Evolutionary conservation across 164 flowering plant species (phyloP), one percentile per base, ranked within the genome.

Genomic region (Annona squamosa): DNA sequence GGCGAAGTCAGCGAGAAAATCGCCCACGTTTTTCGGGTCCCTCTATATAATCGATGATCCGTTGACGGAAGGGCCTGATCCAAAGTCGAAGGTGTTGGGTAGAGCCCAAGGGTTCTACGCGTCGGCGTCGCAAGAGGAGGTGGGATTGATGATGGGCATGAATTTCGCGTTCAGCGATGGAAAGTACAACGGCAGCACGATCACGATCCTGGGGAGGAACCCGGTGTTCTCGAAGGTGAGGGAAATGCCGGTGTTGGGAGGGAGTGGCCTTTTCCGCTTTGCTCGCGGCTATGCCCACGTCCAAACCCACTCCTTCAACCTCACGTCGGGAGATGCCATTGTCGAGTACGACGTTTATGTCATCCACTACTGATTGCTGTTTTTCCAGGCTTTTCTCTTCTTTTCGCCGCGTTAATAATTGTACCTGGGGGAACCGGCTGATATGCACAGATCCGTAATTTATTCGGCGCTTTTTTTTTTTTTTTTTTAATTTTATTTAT

Each of bases 41-140:
- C 81, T 84, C 1, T 18, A 72, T 70, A 79, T 85, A 71, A 74
- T 81, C 1, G 91, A 88, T 46, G 84, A 86, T 26, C 52, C 79
- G 1, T 57, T 86, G 42, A 83, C 87, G 0, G 86, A 76, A 71
- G 85, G 81, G 7, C 80, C 76, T 0, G 81, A 85, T 4, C 77
- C 63, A 1, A 77, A 19, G 0, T 88, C 88, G 2, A 85, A 81
- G 77, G 63, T 78, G 3, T 63, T 88, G 0, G 90, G 89, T 44
- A 70, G 80, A 63, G 88, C 88, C 42, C 90, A 88, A 65, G 91
- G 88, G 37, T 5, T 87, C 5, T 84, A 84, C 72, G 81, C 83
- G 6, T 5, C 74, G 59, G 74, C 85, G 0, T 19, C 83, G 2
- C 81, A 79, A 52, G 6, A 77, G 7, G 81, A 73, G 3, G 0